phyloP scores from a whole-genome alignment of 2,329 filamentous ascomycete genomes.

The Monosporascus cannonballus region DNA sequence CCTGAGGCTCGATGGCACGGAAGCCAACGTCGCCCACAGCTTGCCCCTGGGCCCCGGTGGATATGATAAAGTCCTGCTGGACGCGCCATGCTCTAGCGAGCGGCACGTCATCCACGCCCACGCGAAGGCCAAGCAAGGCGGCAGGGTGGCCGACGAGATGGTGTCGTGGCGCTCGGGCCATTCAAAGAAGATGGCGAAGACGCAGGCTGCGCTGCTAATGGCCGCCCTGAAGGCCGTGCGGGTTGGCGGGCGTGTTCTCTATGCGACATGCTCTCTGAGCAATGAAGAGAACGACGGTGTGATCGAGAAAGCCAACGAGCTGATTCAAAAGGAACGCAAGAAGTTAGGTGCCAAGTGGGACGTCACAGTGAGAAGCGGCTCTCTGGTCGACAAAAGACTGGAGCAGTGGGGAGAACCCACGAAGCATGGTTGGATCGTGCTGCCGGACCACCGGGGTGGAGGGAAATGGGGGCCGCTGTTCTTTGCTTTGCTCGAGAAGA shows the following conservation, averaged over 20 bases:
- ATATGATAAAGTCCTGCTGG: slow-evolving; percentile 34
- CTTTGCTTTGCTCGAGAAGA: slow-evolving; percentile 31
- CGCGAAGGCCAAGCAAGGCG: slow-evolving; percentile 21
- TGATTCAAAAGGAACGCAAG: slow-evolving; percentile 29
- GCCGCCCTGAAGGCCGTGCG: slow-evolving; percentile 28
- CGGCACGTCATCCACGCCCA: slow-evolving; percentile 32
- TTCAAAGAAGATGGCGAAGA: slow-evolving; percentile 29
- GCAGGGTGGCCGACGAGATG: slow-evolving; percentile 29
- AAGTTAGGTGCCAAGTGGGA: slow-evolving; percentile 26
- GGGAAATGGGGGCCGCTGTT: slow-evolving; percentile 33
- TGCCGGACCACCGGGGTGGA: slow-evolving; percentile 29
- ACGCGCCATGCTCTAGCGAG: slow-evolving; percentile 35
- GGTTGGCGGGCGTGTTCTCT: slow-evolving; percentile 30
- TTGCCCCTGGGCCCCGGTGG: slow-evolving; percentile 23
- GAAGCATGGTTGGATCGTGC: slow-evolving; percentile 31
- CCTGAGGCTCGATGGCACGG: slow-evolving; percentile 20
- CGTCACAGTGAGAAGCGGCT: slow-evolving; percentile 21
- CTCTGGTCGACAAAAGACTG: slow-evolving; percentile 12
- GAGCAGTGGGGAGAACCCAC: slow-evolving; percentile 24
- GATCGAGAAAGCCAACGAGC: slow-evolving; percentile 26
- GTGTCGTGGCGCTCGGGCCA: slow-evolving; percentile 28
- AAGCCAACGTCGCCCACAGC: slow-evolving; percentile 17
- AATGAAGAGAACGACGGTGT: slow-evolving; percentile 34
- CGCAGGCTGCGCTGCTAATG: slow-evolving; percentile 28
- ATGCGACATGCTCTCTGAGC: slow-evolving; percentile 35